Evolutionary conservation across 331 rosid species (phyloP).

Genomic region (Pyracantha coccinea): DNA sequence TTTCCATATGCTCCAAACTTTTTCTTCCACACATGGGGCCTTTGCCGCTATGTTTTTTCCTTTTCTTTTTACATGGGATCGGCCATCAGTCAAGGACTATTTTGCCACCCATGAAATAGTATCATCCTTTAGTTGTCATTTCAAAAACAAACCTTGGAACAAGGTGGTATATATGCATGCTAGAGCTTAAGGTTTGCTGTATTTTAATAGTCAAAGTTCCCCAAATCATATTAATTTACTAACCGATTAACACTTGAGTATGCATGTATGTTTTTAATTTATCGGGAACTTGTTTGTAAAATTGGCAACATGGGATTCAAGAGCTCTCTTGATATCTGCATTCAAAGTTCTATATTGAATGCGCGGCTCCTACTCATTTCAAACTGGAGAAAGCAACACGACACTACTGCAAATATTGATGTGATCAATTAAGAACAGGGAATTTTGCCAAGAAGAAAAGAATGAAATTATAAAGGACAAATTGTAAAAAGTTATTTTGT

Average conservation of each 20-base stretch:
- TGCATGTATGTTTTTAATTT: no score
- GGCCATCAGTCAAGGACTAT: constrained; percentile 34
- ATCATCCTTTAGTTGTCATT: constrained; percentile 9
- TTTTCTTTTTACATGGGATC: constrained; percentile 48
- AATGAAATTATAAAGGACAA: constrained; percentile 7
- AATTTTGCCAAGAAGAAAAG: neutral
- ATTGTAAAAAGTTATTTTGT: constrained; percentile 37
- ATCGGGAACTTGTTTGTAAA: no score
- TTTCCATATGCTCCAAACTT: constrained; percentile 38
- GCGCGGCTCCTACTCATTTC: constrained; percentile 13
- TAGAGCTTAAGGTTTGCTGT: no score
- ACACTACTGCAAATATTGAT: neutral
- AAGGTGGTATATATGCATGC: neutral
- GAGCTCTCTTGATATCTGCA: neutral
- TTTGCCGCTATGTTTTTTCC: constrained; percentile 24
- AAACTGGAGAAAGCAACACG: neutral
- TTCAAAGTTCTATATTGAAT: neutral
- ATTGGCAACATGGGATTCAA: neutral
- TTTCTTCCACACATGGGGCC: constrained; percentile 84
- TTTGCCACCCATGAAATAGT: constrained; percentile 14
- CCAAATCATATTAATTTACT: no score
- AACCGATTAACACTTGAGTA: no score
- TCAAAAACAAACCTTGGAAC: neutral
- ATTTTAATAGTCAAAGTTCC: no score
- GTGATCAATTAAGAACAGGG: neutral